Conservation (phyloP, 495 filamentous ascomycete genomes). For the Aspergillus ostianus region DNA sequence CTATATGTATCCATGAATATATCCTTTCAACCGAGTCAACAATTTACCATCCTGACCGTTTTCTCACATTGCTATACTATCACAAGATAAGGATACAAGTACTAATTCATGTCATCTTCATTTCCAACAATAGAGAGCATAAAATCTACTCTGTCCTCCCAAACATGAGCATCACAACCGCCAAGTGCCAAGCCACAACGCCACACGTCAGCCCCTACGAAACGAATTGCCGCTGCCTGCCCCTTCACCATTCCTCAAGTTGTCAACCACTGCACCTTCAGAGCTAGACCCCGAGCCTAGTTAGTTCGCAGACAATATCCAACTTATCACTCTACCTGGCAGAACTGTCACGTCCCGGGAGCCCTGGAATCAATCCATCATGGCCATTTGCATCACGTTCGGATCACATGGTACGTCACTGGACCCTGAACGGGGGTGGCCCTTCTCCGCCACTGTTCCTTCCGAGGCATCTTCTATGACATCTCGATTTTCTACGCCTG, state of each 20-base stretch:
- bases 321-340: background rate
- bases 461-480: background rate
- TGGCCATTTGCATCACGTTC: slow-evolving; percentile 58
- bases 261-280: background rate
- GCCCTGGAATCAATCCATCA: slow-evolving; percentile 18
- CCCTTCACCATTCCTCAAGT: slow-evolving; percentile 1
- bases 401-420: slow-evolving; percentile 48
- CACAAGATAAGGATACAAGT: too few species aligned
- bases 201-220: slow-evolving; percentile 21
- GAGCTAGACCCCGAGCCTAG: background rate
- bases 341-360: background rate
- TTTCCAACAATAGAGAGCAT: too few species aligned
- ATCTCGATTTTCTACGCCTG: background rate
- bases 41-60: too few species aligned
- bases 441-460: slow-evolving; percentile 12
- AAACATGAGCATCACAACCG: slow-evolving; percentile 1
- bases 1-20: too few species aligned
- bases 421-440: slow-evolving; percentile 7
- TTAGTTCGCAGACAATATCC: slow-evolving; percentile 16
- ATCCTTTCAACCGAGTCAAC: too few species aligned
- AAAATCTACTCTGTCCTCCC: background rate
- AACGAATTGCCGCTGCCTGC: slow-evolving; percentile 19
- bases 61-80: too few species aligned
- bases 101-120: too few species aligned
- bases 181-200: slow-evolving; percentile 29